A percentile compares a stretch with the other conserved stretches of the same genome.
These are phyloP conservation scores for Dipteronia sinensis DNA, from an alignment of 345 rosid genomes.

Conservation along the genomic window DNA sequence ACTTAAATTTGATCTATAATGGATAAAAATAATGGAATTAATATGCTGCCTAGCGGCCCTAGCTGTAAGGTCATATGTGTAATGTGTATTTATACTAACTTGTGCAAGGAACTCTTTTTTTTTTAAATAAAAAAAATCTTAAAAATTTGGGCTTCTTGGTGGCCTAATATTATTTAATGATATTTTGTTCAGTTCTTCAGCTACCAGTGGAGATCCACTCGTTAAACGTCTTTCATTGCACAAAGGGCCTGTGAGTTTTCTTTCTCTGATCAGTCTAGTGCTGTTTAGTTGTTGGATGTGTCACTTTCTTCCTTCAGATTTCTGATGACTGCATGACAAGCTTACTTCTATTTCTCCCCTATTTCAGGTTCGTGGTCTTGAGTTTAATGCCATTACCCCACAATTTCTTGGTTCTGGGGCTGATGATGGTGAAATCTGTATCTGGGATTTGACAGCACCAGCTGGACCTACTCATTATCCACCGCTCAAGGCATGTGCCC, in stretches of 20 bases:
- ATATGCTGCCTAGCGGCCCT: neutral
- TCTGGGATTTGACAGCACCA: conserved; percentile 91
- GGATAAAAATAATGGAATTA: neutral
- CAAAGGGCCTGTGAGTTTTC: conserved; percentile 88
- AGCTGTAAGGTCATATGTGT: neutral
- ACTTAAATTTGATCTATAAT: neutral
- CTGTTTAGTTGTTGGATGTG: neutral
- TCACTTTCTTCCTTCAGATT: conserved; percentile 6
- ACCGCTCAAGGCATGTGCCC: conserved; percentile 61
- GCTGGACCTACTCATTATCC: conserved; percentile 85
- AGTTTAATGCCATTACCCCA: conserved; percentile 74
- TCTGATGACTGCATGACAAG: conserved; percentile 12
- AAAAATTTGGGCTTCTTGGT: neutral
- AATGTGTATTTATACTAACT: neutral
- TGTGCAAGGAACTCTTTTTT: neutral
- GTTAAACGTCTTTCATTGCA: conserved; percentile 82
- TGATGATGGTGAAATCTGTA: conserved; percentile 94
- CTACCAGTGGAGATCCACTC: conserved; percentile 52
- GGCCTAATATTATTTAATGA: neutral
- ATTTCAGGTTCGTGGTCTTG: conserved; percentile 95
- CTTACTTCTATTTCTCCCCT: neutral
- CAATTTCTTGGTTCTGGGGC: conserved; percentile 97
- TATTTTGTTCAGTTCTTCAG: conserved; percentile 52
- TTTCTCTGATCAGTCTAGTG: conserved; percentile 8
- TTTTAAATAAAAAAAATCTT: too few relatives aligned